Evolutionary conservation across 129 eudicot genomes (phyloP).

Genomic region (Tagetes erecta): DNA sequence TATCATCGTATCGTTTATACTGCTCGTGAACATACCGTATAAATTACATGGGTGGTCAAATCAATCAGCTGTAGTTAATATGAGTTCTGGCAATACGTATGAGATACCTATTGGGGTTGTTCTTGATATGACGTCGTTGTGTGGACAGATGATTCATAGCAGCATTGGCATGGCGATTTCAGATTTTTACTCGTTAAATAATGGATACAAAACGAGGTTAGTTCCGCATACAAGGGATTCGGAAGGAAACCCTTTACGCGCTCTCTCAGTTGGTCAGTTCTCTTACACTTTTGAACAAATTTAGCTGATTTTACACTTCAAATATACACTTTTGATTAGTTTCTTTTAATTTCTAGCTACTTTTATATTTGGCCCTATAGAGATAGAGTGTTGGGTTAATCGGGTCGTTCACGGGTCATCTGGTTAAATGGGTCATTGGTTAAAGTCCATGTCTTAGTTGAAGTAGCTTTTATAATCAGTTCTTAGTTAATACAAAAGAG

Average conservation of each 20-base stretch:
- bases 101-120: constrained; percentile 16
- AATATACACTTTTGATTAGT: too few species aligned
- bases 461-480: too few species aligned
- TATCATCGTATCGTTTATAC: background rate
- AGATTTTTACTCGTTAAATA: constrained; percentile 8
- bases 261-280: constrained; percentile 12
- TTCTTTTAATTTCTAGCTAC: background rate
- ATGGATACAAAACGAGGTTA: constrained; percentile 19
- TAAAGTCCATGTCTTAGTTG: too few species aligned
- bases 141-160: constrained; percentile 1
- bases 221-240: constrained; percentile 16
- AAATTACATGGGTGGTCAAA: background rate
- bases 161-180: constrained; percentile 22
- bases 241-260: constrained; percentile 14
- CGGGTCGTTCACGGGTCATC: too few species aligned
- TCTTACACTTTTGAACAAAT: background rate
- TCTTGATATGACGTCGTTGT: constrained; percentile 8
- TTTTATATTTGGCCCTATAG: too few species aligned
- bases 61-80: background rate
- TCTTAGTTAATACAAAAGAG: too few species aligned
- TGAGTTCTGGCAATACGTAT: background rate
- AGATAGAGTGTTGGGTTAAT: too few species aligned
- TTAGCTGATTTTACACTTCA: too few species aligned
- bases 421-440: too few species aligned
- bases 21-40: background rate